A percentile compares a stretch with the other conserved stretches of the same genome.
Conservation (phyloP, 306 rosid genomes). For the Lathyrus aphaca region DNA sequence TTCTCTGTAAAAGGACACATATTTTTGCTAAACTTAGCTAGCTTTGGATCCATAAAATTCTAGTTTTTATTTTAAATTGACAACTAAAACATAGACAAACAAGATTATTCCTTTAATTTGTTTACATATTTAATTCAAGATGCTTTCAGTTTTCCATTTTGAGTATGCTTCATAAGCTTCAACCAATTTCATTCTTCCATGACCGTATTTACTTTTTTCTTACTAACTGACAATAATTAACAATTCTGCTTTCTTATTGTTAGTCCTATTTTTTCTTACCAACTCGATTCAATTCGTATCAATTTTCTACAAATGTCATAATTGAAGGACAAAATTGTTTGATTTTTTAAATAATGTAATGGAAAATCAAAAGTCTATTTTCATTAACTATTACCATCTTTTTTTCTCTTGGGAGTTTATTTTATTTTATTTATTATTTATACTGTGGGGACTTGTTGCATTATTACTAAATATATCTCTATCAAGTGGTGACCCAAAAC, state of each 20-base stretch:
- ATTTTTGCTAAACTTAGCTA: slow-evolving; percentile 15
- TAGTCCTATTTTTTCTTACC: slow-evolving; percentile 22
- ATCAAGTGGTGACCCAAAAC: slow-evolving; percentile 40
- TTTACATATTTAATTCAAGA: slow-evolving; percentile 8
- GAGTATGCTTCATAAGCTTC: slow-evolving; percentile 25
- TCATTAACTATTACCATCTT: not conserved
- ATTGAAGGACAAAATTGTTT: too few species aligned
- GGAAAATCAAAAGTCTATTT: not conserved
- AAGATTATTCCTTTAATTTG: slow-evolving; percentile 32
- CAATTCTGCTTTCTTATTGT: slow-evolving; percentile 11
- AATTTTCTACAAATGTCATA: too few species aligned
- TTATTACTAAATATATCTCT: slow-evolving; percentile 16
- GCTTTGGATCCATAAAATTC: not conserved
- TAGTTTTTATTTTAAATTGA: slow-evolving; percentile 34
- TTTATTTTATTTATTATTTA: not conserved
- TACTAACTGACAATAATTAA: slow-evolving; percentile 42
- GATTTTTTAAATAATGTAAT: too few species aligned
- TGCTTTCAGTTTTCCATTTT: slow-evolving; percentile 34
- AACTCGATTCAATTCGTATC: slow-evolving; percentile 3
- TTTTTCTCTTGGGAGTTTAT: not conserved
- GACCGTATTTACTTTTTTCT: slow-evolving; percentile 28
- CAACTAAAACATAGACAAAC: not conserved
- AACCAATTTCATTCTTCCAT: slow-evolving; percentile 32
- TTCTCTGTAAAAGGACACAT: not conserved
- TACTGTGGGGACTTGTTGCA: slow-evolving; percentile 41